phyloP scores from a whole-genome alignment of 352 stramenopile species.

The Phytophthora nicotianae region DNA sequence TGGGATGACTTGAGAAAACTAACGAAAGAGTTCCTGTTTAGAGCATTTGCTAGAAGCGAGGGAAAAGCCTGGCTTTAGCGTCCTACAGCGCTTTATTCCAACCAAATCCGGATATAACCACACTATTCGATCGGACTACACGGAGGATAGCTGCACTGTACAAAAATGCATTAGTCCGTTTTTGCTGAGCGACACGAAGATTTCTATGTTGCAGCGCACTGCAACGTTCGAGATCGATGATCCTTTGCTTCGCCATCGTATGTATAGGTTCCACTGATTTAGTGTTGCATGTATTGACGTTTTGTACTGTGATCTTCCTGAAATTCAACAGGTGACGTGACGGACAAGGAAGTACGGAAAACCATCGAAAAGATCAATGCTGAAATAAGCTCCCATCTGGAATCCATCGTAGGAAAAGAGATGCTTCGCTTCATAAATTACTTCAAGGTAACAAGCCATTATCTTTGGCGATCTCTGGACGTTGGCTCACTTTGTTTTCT shows the following conservation, averaged over 20 bases:
- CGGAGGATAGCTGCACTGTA: conserved; percentile 55
- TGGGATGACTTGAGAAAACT: not conserved
- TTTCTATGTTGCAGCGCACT: conserved; percentile 47
- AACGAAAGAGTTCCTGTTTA: conserved; percentile 5
- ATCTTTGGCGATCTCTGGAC: not conserved
- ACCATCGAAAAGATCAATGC: conserved; percentile 61
- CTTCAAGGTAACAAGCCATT: conserved; percentile 62
- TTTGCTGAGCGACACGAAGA: conserved; percentile 43
- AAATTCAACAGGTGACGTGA: conserved; percentile 46
- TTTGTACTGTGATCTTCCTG: not conserved
- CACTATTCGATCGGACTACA: conserved; percentile 66
- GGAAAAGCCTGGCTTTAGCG: conserved; percentile 57
- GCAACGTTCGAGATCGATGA: conserved; percentile 69
- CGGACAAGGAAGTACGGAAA: conserved; percentile 47
- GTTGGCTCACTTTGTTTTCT: conserved; percentile 6
- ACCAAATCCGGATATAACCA: conserved; percentile 80
- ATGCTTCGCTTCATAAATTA: conserved; percentile 62
- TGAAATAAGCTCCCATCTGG: conserved; percentile 61
- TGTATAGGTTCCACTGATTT: not conserved
- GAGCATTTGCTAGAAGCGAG: conserved; percentile 48
- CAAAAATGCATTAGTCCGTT: conserved; percentile 73
- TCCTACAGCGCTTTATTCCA: conserved; percentile 72
- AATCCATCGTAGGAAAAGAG: conserved; percentile 68
- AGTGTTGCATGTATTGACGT: conserved; percentile 4
- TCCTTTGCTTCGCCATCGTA: conserved; percentile 51